Evolutionary conservation across 257 asterid species (phyloP).

Genomic region (Penstemon barbatus): DNA sequence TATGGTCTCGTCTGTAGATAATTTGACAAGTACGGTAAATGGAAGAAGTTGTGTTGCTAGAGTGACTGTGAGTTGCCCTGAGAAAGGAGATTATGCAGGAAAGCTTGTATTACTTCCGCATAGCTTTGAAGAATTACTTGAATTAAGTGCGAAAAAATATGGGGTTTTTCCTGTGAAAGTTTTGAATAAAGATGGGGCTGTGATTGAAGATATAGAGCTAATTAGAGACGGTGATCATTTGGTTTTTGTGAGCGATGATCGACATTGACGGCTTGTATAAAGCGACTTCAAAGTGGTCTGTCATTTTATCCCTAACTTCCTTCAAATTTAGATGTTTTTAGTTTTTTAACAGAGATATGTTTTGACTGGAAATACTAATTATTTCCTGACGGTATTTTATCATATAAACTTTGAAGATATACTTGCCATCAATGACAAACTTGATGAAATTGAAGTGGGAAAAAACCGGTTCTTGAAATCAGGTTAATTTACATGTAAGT

Average conservation of each 20-base stretch:
- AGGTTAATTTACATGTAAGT: no score
- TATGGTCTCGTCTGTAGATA: conserved; percentile 22
- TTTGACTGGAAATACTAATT: conserved; percentile 5
- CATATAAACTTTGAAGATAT: no score
- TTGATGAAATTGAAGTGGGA: no score
- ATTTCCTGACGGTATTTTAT: no score
- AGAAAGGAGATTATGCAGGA: conserved; percentile 46
- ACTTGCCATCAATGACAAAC: no score
- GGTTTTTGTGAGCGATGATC: conserved; percentile 40
- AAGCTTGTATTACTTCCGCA: conserved; percentile 56
- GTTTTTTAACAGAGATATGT: not conserved
- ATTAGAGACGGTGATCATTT: conserved; percentile 75
- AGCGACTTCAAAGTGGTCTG: conserved; percentile 20
- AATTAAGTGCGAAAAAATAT: conserved; percentile 47
- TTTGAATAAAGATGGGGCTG: conserved; percentile 51
- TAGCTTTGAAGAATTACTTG: conserved; percentile 51
- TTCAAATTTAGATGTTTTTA: not conserved
- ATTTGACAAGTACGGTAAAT: not conserved
- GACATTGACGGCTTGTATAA: not conserved
- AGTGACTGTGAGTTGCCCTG: conserved; percentile 61
- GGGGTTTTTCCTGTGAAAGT: conserved; percentile 44
- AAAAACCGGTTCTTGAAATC: no score
- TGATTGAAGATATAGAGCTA: conserved; percentile 46
- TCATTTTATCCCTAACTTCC: conserved; percentile 1
- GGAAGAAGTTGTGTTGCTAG: conserved; percentile 33